A percentile compares a stretch with the other conserved stretches of the same genome.
Evolutionary conservation across 1,139 yeast species (phyloP).

Genomic region (Pneumocystis jirovecii): DNA sequence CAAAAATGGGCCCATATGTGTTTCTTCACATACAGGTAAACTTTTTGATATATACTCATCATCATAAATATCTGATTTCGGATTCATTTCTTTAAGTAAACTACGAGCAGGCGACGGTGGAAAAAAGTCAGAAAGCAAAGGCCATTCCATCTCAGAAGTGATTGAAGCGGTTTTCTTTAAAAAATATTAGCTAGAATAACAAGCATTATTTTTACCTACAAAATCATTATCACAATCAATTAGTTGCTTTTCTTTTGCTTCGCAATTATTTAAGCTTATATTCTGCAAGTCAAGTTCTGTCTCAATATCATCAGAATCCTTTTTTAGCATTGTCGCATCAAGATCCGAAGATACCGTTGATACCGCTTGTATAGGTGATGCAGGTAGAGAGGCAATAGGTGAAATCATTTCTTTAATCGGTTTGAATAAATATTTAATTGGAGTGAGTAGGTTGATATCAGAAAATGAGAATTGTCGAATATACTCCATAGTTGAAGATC

Average conservation of each 20-base stretch:
- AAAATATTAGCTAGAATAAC: no score
- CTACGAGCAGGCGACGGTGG: not conserved
- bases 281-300: not conserved
- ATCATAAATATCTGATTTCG: not conserved
- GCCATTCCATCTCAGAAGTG: not conserved
- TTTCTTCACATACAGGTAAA: not conserved
- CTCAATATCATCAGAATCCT: not conserved
- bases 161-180: not conserved
- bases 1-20: not conserved
- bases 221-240: not conserved
- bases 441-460: not conserved
- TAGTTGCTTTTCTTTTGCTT: not conserved
- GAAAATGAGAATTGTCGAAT: not conserved
- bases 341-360: not conserved
- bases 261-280: not conserved
- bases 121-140: not conserved
- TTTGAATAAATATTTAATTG: not conserved
- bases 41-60: not conserved
- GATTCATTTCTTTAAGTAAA: not conserved
- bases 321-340: not conserved
- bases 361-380: not conserved
- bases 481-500: not conserved
- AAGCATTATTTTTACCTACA: not conserved
- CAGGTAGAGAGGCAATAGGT: not conserved
- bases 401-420: not conserved